phyloP scores from a whole-genome alignment of 225 moss, liverwort and hornwort genomes.

The Sphagnum contortum region DNA sequence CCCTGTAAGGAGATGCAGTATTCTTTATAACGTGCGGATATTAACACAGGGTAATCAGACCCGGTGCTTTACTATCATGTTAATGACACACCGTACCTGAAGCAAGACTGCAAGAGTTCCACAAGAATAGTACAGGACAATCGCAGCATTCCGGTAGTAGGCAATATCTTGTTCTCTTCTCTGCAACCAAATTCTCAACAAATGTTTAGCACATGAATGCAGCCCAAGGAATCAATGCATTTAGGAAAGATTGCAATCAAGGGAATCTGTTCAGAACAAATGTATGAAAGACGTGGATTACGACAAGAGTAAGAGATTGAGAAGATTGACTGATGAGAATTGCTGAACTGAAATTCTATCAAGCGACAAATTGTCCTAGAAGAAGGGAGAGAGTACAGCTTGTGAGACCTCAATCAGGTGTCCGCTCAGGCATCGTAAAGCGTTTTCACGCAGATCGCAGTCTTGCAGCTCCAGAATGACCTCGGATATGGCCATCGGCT shows the following conservation, averaged over 20 bases:
- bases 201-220: too few relatives aligned
- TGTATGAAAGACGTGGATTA: too few relatives aligned
- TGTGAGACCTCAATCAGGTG: slow-evolving; percentile 70
- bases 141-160: slow-evolving; percentile 72
- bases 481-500: slow-evolving; percentile 79
- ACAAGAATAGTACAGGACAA: slow-evolving; percentile 66
- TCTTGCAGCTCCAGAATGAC: slow-evolving; percentile 63
- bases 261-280: too few relatives aligned
- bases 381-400: not conserved
- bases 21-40: too few relatives aligned
- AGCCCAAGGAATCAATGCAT: too few relatives aligned
- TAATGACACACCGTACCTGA: slow-evolving; percentile 27
- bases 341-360: not conserved
- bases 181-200: slow-evolving; percentile 20
- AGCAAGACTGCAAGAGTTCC: slow-evolving; percentile 69
- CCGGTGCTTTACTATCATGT: too few relatives aligned
- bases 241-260: too few relatives aligned
- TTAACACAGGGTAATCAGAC: too few relatives aligned
- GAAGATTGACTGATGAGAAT: too few relatives aligned
- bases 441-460: slow-evolving; percentile 63
- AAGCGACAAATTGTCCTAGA: not conserved
- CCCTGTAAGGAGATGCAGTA: too few relatives aligned
- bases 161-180: slow-evolving; percentile 54
- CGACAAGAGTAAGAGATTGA: too few relatives aligned
- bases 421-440: slow-evolving; percentile 81